Base-by-base conservation (phyloP, 768 basidiomycete species). In the Postia placenta region DNA sequence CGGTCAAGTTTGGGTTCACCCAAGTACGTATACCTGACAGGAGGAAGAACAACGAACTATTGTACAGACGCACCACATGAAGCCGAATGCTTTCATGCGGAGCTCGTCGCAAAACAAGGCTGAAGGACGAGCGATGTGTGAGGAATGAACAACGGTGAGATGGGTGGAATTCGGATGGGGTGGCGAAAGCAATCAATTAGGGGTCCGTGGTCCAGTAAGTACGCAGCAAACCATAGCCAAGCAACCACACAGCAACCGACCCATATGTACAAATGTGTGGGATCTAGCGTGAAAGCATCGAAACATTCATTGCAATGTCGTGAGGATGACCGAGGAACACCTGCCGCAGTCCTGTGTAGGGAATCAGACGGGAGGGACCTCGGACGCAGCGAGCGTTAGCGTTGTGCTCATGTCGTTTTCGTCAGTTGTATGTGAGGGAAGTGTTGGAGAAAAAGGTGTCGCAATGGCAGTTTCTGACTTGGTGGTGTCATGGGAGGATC, bases 351-450 rank as follows among this genome's bases (percentile, higher is more conserved):
- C n/a, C n/a, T n/a, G n/a, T n/a, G n/a, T n/a, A n/a, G 7, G 30
- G 9, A 33, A 7, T 33, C 15, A 33, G 30, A 33, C 30, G 7
- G 30, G 30, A 7, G 30, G 30, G 7, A 33, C 30, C 15, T 33
- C 30, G 30, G n/a, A n/a, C n/a, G n/a, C n/a, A n/a, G 15, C 30
- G 30, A 33, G 27, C 15, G 50, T 22, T 49, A 50, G 47, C 53
- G 48, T 49, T 24, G 53, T 35, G 27, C 51, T 56, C 51, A 35
- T 53, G 39, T 56, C 58, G 17, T 56, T 52, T 19, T 25, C 45
- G 39, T 59, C 55, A 15, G 41, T 50, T 30, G 51, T 2, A 30
- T 52, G 44, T 43, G 53, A 9, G 12, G 36, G 24, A 6, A 44
- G 49, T 40, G 53, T 55, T 30, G 58, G 56, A 5, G 52, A n/a